These are phyloP conservation scores for Candida sanyaensis DNA, from an alignment of 1,139 yeast species.

Conservation along the genomic window DNA sequence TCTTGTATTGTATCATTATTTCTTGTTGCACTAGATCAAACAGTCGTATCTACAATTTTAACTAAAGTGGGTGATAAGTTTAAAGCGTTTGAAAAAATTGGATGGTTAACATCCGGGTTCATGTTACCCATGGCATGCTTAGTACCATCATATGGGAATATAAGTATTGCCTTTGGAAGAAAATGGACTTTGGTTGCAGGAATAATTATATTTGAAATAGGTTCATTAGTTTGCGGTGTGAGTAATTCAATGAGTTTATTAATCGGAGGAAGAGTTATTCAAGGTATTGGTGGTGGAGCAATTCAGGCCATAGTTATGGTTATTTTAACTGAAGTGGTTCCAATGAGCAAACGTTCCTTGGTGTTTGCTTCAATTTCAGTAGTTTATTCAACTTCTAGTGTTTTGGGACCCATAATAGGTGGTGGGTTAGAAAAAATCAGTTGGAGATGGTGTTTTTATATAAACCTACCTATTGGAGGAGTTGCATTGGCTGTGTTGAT, in stretches of 20 bases:
- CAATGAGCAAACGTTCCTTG: conserved; percentile 58
- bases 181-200: conserved; percentile 52
- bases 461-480: conserved; percentile 71
- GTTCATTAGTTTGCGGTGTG: conserved; percentile 62
- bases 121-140: conserved; percentile 60
- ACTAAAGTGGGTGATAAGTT: conserved; percentile 58
- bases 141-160: conserved; percentile 61
- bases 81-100: conserved; percentile 52
- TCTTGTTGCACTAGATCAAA: conserved; percentile 66
- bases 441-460: conserved; percentile 83
- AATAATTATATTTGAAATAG: conserved; percentile 58
- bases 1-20: conserved; percentile 55
- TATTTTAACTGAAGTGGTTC: conserved; percentile 61
- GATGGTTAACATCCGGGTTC: conserved; percentile 65
- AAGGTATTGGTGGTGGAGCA: conserved; percentile 78
- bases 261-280: conserved; percentile 70
- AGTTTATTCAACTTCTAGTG: conserved; percentile 52
- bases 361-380: conserved; percentile 51
- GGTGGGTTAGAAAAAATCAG: conserved; percentile 65
- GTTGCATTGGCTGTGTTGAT: conserved; percentile 47
- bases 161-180: conserved; percentile 63
- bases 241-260: conserved; percentile 59
- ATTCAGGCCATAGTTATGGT: conserved; percentile 60
- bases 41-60: conserved; percentile 62
- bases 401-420: conserved; percentile 66